These are phyloP conservation scores for Fusarium sp. DNA, from an alignment of 2,329 filamentous ascomycete genomes.

Conservation along the genomic window DNA sequence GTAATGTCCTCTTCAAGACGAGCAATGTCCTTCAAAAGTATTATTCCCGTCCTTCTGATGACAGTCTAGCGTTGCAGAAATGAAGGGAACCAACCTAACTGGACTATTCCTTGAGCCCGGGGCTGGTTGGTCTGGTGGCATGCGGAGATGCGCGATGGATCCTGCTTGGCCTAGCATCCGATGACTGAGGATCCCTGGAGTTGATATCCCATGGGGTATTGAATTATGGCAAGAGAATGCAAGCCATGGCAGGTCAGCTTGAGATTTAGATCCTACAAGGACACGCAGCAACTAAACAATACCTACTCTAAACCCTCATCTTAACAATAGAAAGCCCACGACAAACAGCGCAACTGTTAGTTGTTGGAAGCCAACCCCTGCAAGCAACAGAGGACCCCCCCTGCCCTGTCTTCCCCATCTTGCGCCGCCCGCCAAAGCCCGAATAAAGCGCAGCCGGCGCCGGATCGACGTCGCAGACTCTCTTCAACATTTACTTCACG, in stretches of 20 bases:
- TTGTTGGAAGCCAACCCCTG: conserved; percentile 12
- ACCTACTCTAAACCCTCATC: no score
- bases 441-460: conserved; percentile 37
- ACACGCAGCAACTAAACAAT: no score
- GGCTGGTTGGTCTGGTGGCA: not conserved
- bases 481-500: not conserved
- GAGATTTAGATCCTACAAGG: not conserved
- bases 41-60: not conserved
- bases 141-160: conserved; percentile 37
- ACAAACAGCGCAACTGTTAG: no score
- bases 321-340: no score
- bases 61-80: conserved; percentile 3
- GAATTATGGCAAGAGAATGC: not conserved
- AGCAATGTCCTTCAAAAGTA: no score
- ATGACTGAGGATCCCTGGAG: not conserved
- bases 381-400: conserved; percentile 3
- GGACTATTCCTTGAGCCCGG: not conserved
- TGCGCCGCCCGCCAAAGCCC: conserved; percentile 20
- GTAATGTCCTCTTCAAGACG: not conserved
- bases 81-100: not conserved
- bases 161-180: not conserved
- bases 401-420: conserved; percentile 29
- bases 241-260: not conserved
- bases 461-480: conserved; percentile 11
- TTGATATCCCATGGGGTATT: not conserved